Percentiles rank a stretch among this genome's conserved stretches.
Evolutionary conservation across 164 flowering plant genomes (phyloP).

Genomic region (Echeveria elegans): DNA sequence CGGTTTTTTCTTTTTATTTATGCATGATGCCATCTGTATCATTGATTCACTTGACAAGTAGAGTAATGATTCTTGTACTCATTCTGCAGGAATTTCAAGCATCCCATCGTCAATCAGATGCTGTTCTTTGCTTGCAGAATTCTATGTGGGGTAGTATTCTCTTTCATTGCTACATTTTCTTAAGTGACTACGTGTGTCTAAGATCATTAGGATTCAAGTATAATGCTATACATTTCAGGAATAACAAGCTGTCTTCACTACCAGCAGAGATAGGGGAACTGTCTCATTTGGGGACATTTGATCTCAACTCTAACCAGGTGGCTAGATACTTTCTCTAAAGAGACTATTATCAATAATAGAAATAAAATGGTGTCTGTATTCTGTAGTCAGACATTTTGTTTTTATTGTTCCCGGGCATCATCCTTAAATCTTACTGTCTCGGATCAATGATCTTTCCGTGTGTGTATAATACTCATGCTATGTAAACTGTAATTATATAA

Average conservation of each 20-base stretch:
- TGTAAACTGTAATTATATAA: background rate
- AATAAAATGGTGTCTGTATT: background rate
- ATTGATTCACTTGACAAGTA: background rate
- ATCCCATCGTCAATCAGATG: slow-evolving; percentile 77
- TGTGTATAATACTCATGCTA: background rate
- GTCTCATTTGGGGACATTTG: slow-evolving; percentile 63
- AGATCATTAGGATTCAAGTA: slow-evolving; percentile 11
- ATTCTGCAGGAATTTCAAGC: slow-evolving; percentile 61
- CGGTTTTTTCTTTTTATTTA: background rate
- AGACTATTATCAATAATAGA: background rate
- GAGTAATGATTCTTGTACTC: slow-evolving; percentile 1
- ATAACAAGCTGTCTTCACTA: slow-evolving; percentile 57
- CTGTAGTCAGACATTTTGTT: slow-evolving; percentile 19
- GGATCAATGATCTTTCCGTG: background rate
- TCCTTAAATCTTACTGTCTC: background rate
- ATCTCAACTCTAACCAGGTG: slow-evolving; percentile 96
- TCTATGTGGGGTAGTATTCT: slow-evolving; percentile 67
- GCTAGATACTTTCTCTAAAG: background rate
- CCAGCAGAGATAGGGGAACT: slow-evolving; percentile 75
- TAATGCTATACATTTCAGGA: slow-evolving; percentile 35
- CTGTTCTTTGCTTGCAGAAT: slow-evolving; percentile 68
- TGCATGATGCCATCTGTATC: background rate
- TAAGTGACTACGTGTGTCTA: background rate
- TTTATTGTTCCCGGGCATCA: background rate
- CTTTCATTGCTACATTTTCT: slow-evolving; percentile 5